These are phyloP conservation scores for Rhynchospora tenuis DNA, from an alignment of 176 grass and related monocot genomes.

Conservation along the genomic window DNA sequence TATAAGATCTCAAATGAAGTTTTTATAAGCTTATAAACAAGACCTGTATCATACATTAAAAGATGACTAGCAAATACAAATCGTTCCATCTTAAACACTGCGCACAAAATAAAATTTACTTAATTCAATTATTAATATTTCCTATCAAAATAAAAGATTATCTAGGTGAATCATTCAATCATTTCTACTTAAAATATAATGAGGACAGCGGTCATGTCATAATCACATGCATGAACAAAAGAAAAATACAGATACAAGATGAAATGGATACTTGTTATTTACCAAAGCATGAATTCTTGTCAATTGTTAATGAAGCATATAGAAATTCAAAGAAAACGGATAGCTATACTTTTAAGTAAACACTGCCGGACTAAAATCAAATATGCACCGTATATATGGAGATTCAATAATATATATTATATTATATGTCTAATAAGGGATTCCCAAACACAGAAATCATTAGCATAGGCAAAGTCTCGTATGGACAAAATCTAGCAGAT, in stretches of 20 bases:
- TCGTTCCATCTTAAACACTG: neutral
- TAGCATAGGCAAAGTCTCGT: neutral
- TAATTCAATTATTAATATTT: neutral
- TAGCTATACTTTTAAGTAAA: neutral
- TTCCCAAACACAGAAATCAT: neutral
- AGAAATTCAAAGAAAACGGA: neutral
- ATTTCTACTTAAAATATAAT: neutral
- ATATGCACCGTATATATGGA: neutral
- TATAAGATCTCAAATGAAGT: neutral
- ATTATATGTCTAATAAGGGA: neutral
- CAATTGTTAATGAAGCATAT: neutral
- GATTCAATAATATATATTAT: no score
- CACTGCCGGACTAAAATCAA: neutral
- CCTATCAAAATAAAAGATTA: neutral
- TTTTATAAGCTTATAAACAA: neutral
- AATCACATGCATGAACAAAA: slow-evolving; percentile 6
- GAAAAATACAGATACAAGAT: neutral
- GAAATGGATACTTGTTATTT: neutral
- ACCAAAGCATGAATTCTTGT: neutral
- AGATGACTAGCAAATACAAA: neutral
- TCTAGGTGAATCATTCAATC: neutral
- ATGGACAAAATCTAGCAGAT: neutral
- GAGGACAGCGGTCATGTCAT: neutral
- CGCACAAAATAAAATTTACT: neutral
- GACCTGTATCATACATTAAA: neutral